Evolutionary conservation across 2,329 filamentous ascomycete genomes (phyloP), one percentile per base, ranked within the genome.

Genomic region (Apiospora aurea): DNA sequence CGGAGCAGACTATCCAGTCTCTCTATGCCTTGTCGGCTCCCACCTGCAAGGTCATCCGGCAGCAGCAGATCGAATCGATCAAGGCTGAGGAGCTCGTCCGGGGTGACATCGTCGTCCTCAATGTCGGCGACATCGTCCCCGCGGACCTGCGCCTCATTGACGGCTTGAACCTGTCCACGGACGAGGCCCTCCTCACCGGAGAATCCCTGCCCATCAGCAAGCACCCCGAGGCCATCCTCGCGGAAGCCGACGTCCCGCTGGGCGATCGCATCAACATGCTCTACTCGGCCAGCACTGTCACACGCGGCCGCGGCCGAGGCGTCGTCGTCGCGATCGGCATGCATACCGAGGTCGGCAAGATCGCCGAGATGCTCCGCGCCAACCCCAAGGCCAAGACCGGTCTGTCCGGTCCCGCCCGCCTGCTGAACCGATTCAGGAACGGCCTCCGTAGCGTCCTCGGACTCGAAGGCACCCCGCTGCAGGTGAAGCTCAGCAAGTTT

Each of bases 401-500:
- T 67, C 82, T 89, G 76, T 83, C 89, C 67, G 80, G 79, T 75
- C 80, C 83, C 66, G 80, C 83, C 43, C 78, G 85, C 74, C 83
- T 84, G 76, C 82, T 79, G 77, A 83, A 83, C 70, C 85, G 87
- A 66, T 72, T 84, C 53, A 82, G 82, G 71, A 81, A 81, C 61
- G 82, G 78, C 16, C 72, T 77, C 61, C 83, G 83, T 73, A 87
- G 87, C 75, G 85, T 93, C 73, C 86, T 93, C 61, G 92, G 90
- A 71, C 81, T 92, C 2, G 87, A 93, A 71, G 94, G 94, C 69
- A 97, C 95, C 1, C 95, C 95, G 0, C 85, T 97, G 66, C 94
- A 97, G 83, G 91, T 92, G 75, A 96, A 94, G 78, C 87, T 97
- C 69, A 94, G 93, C 83, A 94, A 95, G 82, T 92, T 97, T 78